Evolutionary conservation across 441 rosid species (phyloP).

Genomic region (Populus hybrid): DNA sequence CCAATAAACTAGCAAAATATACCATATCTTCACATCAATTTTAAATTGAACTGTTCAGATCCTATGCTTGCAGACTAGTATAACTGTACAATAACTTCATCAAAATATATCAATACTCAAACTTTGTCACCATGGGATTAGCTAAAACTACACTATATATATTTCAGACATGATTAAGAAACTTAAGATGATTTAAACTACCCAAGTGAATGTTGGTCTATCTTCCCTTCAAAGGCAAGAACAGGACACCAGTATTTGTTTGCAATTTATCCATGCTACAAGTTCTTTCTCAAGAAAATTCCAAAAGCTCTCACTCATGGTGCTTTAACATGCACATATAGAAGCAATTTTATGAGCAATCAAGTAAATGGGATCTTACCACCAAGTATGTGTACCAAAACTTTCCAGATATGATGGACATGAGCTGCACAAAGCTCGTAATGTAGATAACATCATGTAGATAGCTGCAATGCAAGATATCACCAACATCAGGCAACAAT

Average conservation of each 20-base stretch:
- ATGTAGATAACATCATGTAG: constrained; percentile 77
- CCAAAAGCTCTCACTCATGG: background rate
- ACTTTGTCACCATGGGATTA: background rate
- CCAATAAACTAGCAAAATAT: background rate
- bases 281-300: no score
- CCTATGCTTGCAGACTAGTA: background rate
- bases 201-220: background rate
- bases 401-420: constrained; percentile 72
- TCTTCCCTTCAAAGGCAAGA: background rate
- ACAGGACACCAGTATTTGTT: background rate
- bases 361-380: constrained; percentile 45
- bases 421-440: constrained; percentile 75
- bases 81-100: background rate
- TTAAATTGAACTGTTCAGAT: background rate
- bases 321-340: background rate
- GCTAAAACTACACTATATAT: background rate
- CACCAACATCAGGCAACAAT: constrained; percentile 10
- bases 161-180: background rate
- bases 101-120: background rate
- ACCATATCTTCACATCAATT: background rate
- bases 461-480: constrained; percentile 46
- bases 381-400: constrained; percentile 79
- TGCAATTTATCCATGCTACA: no score
- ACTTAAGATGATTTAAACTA: background rate
- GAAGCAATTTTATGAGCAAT: background rate